Evolutionary conservation across 768 basidiomycete species (phyloP).

Genomic region (Leccinum rimulosum): DNA sequence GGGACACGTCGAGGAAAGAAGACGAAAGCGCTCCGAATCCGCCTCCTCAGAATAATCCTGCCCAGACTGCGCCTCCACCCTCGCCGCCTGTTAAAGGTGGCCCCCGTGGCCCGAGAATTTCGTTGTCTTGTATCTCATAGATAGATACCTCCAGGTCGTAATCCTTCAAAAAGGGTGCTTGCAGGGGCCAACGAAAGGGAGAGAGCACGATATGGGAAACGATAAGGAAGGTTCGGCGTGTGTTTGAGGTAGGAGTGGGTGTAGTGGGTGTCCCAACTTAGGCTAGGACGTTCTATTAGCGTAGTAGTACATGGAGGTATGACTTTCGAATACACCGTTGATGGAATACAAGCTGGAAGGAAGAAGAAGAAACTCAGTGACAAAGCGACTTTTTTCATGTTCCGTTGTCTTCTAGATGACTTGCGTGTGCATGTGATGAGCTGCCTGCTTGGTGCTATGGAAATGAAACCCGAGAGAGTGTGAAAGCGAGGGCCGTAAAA

Average conservation of each 20-base stretch:
- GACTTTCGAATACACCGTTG: background rate
- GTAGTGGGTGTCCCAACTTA: background rate
- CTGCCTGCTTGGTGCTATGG: constrained; percentile 28
- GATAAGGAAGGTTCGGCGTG: background rate
- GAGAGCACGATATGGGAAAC: background rate
- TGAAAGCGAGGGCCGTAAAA: background rate
- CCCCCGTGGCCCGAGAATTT: too few species aligned
- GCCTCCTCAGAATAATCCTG: too few species aligned
- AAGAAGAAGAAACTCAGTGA: background rate
- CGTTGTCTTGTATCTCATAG: too few species aligned
- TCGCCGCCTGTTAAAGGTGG: too few species aligned
- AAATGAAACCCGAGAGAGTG: background rate
- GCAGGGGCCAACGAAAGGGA: too few species aligned
- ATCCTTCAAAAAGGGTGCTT: too few species aligned
- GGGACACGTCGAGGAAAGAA: too few species aligned
- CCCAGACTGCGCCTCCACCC: background rate
- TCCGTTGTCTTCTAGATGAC: constrained; percentile 24
- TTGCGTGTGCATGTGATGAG: constrained; percentile 25
- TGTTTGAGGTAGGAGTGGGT: background rate
- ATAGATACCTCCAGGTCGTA: too few species aligned
- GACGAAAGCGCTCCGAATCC: too few species aligned
- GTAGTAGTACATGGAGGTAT: background rate
- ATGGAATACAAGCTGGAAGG: background rate
- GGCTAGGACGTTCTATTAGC: background rate
- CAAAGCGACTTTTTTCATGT: background rate